Percentiles rank a stretch among this genome's conserved stretches.
Conservation (phyloP, 139 green algal species). For the Haematococcus sp. region DNA sequence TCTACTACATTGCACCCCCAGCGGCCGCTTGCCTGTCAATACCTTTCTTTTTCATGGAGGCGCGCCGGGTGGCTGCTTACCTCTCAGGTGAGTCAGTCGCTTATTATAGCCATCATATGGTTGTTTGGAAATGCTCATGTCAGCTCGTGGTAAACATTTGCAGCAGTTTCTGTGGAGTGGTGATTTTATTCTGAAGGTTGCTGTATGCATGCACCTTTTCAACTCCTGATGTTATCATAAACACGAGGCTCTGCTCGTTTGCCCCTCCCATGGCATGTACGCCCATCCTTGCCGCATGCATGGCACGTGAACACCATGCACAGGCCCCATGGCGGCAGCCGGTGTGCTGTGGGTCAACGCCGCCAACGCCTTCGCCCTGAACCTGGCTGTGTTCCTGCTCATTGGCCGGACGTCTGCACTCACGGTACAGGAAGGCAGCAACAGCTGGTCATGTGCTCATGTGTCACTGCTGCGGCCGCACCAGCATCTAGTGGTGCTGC, state of each 20-base stretch:
- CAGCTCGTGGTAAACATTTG: too few relatives aligned
- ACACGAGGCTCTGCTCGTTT: too few relatives aligned
- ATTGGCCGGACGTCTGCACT: constrained; percentile 75
- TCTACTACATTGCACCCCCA: constrained; percentile 72
- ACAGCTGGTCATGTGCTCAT: neutral
- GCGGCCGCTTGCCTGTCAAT: constrained; percentile 51
- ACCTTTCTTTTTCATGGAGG: constrained; percentile 46
- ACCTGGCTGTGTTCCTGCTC: constrained; percentile 85
- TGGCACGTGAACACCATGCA: too few relatives aligned
- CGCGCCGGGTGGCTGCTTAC: constrained; percentile 42
- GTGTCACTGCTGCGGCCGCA: too few relatives aligned
- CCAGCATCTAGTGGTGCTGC: too few relatives aligned
- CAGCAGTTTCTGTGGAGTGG: too few relatives aligned
- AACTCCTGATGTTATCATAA: too few relatives aligned
- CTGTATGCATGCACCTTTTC: too few relatives aligned
- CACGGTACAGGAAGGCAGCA: constrained; percentile 48
- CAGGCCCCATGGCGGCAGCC: constrained; percentile 39
- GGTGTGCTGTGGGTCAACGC: constrained; percentile 53
- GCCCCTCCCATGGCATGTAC: too few relatives aligned
- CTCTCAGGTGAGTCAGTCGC: constrained; percentile 7
- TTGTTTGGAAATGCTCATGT: too few relatives aligned
- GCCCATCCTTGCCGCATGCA: neutral
- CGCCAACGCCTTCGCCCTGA: constrained; percentile 58
- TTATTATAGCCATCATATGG: too few relatives aligned
- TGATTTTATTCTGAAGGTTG: too few relatives aligned